These are phyloP conservation scores for Plasmopara viticola DNA, from an alignment of 352 stramenopile genomes.

Conservation along the genomic window DNA sequence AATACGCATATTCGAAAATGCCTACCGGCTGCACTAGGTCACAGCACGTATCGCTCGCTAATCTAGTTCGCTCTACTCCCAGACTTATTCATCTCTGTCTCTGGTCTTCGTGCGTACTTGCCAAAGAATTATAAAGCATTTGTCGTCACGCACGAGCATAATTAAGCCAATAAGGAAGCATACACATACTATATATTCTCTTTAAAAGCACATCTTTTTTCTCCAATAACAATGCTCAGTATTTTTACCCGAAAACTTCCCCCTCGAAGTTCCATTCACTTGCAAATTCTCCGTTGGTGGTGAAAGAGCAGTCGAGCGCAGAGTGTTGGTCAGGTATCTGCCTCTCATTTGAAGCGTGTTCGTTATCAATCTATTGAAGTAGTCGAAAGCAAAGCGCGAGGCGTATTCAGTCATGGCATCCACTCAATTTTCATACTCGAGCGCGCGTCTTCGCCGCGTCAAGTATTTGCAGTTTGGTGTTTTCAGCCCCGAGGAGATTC, in stretches of 20 bases:
- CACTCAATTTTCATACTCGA: conserved; percentile 94
- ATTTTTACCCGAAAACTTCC: conserved; percentile 8
- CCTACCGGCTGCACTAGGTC: too few species aligned
- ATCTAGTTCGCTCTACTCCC: too few species aligned
- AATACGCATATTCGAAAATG: too few species aligned
- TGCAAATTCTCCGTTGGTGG: conserved; percentile 63
- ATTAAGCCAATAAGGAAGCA: too few species aligned
- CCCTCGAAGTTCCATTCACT: conserved; percentile 33
- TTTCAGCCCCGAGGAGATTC: conserved; percentile 96
- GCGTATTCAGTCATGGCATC: conserved; percentile 44
- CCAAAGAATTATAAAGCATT: too few species aligned
- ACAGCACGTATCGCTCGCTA: too few species aligned
- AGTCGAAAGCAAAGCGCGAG: conserved; percentile 2
- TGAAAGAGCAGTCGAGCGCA: conserved; percentile 21
- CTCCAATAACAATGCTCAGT: too few species aligned
- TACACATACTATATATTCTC: too few species aligned
- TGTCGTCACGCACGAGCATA: too few species aligned
- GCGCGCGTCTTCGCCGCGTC: conserved; percentile 90
- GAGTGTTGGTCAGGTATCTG: conserved; percentile 22
- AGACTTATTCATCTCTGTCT: too few species aligned
- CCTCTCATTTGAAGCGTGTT: conserved; percentile 3
- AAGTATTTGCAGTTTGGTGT: conserved; percentile 99
- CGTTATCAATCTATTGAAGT: neutral
- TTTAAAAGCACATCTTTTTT: too few species aligned
- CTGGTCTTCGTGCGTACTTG: too few species aligned